Percentiles rank a stretch among this genome's conserved stretches.
Conservation (phyloP, 495 filamentous ascomycete species). For the Talaromyces stipitatus region DNA sequence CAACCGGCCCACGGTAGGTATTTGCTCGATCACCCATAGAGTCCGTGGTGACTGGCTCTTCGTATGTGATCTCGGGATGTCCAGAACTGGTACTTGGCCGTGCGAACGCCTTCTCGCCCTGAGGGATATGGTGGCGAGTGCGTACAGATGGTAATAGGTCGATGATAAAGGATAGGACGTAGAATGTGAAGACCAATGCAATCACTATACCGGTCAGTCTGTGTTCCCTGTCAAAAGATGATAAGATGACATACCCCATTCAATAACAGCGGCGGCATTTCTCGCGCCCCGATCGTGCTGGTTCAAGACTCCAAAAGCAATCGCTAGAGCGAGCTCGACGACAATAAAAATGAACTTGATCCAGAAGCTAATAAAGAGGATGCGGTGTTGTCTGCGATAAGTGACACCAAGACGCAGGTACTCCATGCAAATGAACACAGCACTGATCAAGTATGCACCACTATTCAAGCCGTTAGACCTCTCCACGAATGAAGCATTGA, state of each 20-base stretch:
- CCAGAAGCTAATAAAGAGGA: slow-evolving; percentile 71
- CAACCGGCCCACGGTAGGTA: neutral
- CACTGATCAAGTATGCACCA: slow-evolving; percentile 60
- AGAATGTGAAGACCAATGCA: slow-evolving; percentile 84
- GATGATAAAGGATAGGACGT: slow-evolving; percentile 79
- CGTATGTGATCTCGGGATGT: slow-evolving; percentile 13
- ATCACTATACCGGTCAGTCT: slow-evolving; percentile 42
- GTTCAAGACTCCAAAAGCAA: slow-evolving; percentile 46
- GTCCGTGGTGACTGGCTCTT: slow-evolving; percentile 33
- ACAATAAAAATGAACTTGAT: slow-evolving; percentile 77
- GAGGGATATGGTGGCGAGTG: slow-evolving; percentile 46
- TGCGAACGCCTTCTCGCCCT: slow-evolving; percentile 32
- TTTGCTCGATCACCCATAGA: slow-evolving; percentile 18
- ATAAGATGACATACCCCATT: slow-evolving; percentile 50
- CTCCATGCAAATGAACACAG: slow-evolving; percentile 79
- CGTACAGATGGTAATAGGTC: slow-evolving; percentile 76
- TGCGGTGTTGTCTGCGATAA: slow-evolving; percentile 57
- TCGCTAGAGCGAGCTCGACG: slow-evolving; percentile 66
- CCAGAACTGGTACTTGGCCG: slow-evolving; percentile 8
- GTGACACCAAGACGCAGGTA: slow-evolving; percentile 76
- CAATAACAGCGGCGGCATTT: slow-evolving; percentile 54
- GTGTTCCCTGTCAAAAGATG: neutral
- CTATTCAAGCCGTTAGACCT: slow-evolving; percentile 3
- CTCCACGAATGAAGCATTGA: no score
- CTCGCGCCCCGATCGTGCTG: slow-evolving; percentile 28